phyloP scores from a whole-genome alignment of 805 yeast species.

The Metschnikowia cubensis region DNA sequence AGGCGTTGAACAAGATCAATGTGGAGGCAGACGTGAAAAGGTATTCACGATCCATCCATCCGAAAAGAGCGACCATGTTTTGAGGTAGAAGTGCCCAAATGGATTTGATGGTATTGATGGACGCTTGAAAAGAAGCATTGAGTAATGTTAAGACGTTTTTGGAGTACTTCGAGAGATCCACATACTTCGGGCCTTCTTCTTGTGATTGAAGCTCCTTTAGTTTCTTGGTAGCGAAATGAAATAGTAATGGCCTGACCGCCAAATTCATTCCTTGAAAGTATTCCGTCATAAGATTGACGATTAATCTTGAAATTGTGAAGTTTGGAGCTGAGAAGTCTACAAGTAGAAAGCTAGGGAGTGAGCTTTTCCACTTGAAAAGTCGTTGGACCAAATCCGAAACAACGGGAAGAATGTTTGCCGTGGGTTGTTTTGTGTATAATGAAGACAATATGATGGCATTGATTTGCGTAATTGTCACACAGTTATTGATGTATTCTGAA shows the following conservation, averaged over 20 bases:
- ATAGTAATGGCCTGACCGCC: slow-evolving; percentile 71
- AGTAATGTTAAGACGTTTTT: slow-evolving; percentile 61
- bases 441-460: slow-evolving; percentile 69
- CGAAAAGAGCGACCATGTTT: slow-evolving; percentile 80
- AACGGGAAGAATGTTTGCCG: slow-evolving; percentile 69
- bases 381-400: slow-evolving; percentile 66
- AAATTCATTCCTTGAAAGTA: slow-evolving; percentile 78
- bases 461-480: slow-evolving; percentile 75
- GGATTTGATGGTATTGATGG: slow-evolving; percentile 68
- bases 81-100: slow-evolving; percentile 73
- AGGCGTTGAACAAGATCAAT: slow-evolving; percentile 65
- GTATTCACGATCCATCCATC: slow-evolving; percentile 85
- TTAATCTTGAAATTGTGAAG: slow-evolving; percentile 58
- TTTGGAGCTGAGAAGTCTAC: slow-evolving; percentile 57
- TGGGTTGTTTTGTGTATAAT: slow-evolving; percentile 71
- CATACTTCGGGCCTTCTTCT: slow-evolving; percentile 43
- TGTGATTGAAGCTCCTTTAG: slow-evolving; percentile 45
- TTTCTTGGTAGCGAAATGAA: slow-evolving; percentile 71
- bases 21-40: slow-evolving; percentile 75
- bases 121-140: slow-evolving; percentile 77
- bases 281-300: slow-evolving; percentile 75
- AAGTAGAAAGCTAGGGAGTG: slow-evolving; percentile 58
- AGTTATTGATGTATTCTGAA: slow-evolving; percentile 70
- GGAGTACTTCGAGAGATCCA: slow-evolving; percentile 66
- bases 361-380: slow-evolving; percentile 62